Evolutionary conservation across 257 asterid genomes (phyloP).

Genomic region (Plectranthus barbatus): DNA sequence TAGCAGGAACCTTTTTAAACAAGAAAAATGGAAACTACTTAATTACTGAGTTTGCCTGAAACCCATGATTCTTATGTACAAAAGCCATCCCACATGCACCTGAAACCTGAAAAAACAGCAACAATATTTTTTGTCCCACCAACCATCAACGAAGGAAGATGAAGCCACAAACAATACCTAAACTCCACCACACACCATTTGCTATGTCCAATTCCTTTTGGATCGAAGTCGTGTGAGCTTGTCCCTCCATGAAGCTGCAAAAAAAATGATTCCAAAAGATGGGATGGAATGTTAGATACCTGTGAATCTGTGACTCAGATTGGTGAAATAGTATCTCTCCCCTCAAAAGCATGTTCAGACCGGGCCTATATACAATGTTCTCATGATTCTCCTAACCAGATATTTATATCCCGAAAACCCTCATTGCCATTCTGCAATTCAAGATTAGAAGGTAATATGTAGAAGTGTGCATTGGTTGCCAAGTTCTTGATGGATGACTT

Average conservation of each 20-base stretch:
- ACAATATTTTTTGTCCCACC: neutral
- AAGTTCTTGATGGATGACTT: neutral
- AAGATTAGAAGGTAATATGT: neutral
- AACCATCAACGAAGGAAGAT: neutral
- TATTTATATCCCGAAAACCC: no score
- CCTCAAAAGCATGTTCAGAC: no score
- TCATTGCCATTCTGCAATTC: no score
- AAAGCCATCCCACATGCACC: slow-evolving; percentile 17
- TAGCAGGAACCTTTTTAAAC: neutral
- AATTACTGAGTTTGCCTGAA: slow-evolving; percentile 5
- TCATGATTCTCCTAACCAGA: no score
- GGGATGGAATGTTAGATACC: no score
- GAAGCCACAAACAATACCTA: neutral
- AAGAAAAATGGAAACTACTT: neutral
- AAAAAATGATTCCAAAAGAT: neutral
- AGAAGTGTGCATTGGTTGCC: neutral
- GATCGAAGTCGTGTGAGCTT: slow-evolving; percentile 71
- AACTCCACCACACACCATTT: neutral
- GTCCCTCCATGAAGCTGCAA: slow-evolving; percentile 82
- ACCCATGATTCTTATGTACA: slow-evolving; percentile 26
- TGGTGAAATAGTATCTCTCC: no score
- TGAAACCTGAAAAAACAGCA: neutral
- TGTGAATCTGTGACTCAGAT: no score
- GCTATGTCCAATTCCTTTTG: slow-evolving; percentile 63
- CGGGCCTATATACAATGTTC: no score